These are phyloP conservation scores for Lasiodiplodia theobromae DNA, from an alignment of 2,329 filamentous ascomycete genomes.

Conservation along the genomic window DNA sequence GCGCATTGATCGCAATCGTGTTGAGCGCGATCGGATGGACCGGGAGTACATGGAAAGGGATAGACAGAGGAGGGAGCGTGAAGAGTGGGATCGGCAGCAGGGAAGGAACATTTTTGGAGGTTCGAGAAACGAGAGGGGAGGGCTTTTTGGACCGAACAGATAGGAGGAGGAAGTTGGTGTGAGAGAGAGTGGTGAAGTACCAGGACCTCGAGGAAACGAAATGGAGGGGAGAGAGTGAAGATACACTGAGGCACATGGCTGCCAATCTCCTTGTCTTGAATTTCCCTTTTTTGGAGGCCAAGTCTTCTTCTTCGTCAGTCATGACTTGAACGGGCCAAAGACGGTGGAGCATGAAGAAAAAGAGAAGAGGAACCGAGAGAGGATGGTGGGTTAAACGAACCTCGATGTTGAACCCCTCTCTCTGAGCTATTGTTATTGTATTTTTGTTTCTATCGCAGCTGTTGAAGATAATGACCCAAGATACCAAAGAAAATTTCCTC, in stretches of 20 bases:
- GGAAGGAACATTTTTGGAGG: constrained; percentile 21
- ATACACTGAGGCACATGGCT: constrained; percentile 1
- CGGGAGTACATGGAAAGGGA: constrained; percentile 8
- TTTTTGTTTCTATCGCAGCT: neutral
- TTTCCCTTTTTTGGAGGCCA: neutral
- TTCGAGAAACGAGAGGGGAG: constrained; percentile 9
- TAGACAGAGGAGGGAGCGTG: constrained; percentile 7
- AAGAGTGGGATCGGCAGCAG: constrained; percentile 15
- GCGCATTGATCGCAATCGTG: constrained; percentile 1
- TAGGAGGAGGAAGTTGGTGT: neutral
- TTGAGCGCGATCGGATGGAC: constrained; percentile 1
- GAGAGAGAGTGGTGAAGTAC: neutral
- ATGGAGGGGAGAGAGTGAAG: neutral
- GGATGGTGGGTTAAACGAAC: neutral
- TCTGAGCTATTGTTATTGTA: neutral
- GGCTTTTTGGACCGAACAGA: constrained; percentile 14
- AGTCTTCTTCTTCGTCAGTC: neutral
- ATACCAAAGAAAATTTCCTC: neutral
- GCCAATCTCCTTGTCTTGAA: neutral
- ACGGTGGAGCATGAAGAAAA: neutral
- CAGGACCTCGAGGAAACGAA: neutral
- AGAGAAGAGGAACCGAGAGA: neutral
- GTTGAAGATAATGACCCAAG: neutral
- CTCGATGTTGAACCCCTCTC: neutral
- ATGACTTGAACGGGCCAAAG: neutral